A percentile compares a stretch with the other conserved stretches of the same genome.
phyloP scores from a whole-genome alignment of 768 basidiomycete genomes.

The Pulveroboletus sp. region DNA sequence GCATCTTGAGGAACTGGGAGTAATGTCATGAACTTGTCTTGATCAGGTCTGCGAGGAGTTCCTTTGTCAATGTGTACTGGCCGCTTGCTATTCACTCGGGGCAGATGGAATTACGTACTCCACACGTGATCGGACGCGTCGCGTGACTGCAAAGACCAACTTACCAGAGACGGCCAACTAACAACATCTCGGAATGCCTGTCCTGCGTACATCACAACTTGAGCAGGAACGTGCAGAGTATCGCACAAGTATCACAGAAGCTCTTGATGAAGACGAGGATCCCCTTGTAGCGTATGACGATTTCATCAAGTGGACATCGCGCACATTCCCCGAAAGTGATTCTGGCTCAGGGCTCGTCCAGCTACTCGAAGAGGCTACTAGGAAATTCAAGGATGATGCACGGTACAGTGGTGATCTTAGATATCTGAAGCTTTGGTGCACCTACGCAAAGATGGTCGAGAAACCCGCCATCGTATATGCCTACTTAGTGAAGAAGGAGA shows the following conservation, averaged over 20 bases:
- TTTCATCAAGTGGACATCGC: slow-evolving; percentile 87
- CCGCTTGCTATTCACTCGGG: too few species aligned
- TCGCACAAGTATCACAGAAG: slow-evolving; percentile 42
- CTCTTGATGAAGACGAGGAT: slow-evolving; percentile 73
- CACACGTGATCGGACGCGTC: slow-evolving; percentile 32
- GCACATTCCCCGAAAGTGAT: slow-evolving; percentile 69
- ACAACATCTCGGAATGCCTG: slow-evolving; percentile 18
- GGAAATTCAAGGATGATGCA: slow-evolving; percentile 76
- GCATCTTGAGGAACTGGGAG: too few species aligned
- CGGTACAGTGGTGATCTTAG: slow-evolving; percentile 83
- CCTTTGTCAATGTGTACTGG: too few species aligned
- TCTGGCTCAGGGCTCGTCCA: slow-evolving; percentile 70
- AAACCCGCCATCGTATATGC: slow-evolving; percentile 65
- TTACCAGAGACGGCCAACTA: slow-evolving; percentile 2
- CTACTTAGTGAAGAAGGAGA: slow-evolving; percentile 64
- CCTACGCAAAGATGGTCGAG: slow-evolving; percentile 79
- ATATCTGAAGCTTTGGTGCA: slow-evolving; percentile 88
- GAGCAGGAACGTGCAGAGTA: slow-evolving; percentile 31
- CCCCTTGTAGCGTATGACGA: slow-evolving; percentile 80
- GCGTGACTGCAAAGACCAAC: slow-evolving; percentile 20
- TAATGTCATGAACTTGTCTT: too few species aligned
- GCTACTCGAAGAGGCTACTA: slow-evolving; percentile 78
- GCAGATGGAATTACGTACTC: too few species aligned
- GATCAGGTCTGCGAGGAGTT: too few species aligned
- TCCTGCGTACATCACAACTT: slow-evolving; percentile 23